phyloP scores from a whole-genome alignment of 2,329 filamentous ascomycete genomes.

The Tricladium varicosporioides region DNA sequence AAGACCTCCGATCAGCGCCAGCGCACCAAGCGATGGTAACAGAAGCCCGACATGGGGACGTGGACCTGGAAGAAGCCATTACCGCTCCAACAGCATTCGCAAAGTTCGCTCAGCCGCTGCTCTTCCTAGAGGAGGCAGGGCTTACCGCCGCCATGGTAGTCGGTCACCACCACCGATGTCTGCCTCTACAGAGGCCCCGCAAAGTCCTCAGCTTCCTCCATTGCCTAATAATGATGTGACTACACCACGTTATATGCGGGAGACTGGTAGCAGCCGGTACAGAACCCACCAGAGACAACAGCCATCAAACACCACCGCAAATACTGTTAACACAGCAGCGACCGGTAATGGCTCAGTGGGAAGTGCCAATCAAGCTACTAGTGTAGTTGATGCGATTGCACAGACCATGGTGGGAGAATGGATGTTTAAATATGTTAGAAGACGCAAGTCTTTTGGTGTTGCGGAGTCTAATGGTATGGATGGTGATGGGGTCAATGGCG shows the following conservation, averaged over 20 bases:
- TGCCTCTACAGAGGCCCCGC: slow-evolving; percentile 62
- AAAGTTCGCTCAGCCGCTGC: slow-evolving; percentile 83
- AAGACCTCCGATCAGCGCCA: slow-evolving; percentile 63
- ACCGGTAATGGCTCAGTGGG: slow-evolving; percentile 49
- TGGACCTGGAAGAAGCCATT: slow-evolving; percentile 47
- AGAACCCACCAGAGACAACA: slow-evolving; percentile 53
- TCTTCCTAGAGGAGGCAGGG: slow-evolving; percentile 55
- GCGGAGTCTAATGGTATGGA: slow-evolving; percentile 64
- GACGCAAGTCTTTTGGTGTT: slow-evolving; percentile 87
- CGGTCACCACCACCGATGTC: slow-evolving; percentile 66
- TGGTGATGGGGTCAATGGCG: slow-evolving; percentile 63
- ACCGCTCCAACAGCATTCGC: slow-evolving; percentile 63
- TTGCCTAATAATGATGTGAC: slow-evolving; percentile 72
- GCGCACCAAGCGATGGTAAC: slow-evolving; percentile 66
- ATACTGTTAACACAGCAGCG: slow-evolving; percentile 39
- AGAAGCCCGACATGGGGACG: slow-evolving; percentile 72
- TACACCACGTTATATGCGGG: slow-evolving; percentile 46
- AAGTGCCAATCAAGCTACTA: slow-evolving; percentile 64
- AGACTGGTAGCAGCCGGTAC: slow-evolving; percentile 42
- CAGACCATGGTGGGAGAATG: slow-evolving; percentile 98
- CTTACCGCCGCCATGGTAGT: slow-evolving; percentile 50
- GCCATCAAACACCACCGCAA: slow-evolving; percentile 58
- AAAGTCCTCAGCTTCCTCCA: slow-evolving; percentile 70
- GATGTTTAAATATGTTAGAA: slow-evolving; percentile 89
- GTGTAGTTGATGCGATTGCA: slow-evolving; percentile 92